Percentiles rank a stretch among this genome's conserved stretches.
These are phyloP conservation scores for Aureobasidium sp. DNA, from an alignment of 2,329 filamentous ascomycete genomes.

Conservation along the genomic window DNA sequence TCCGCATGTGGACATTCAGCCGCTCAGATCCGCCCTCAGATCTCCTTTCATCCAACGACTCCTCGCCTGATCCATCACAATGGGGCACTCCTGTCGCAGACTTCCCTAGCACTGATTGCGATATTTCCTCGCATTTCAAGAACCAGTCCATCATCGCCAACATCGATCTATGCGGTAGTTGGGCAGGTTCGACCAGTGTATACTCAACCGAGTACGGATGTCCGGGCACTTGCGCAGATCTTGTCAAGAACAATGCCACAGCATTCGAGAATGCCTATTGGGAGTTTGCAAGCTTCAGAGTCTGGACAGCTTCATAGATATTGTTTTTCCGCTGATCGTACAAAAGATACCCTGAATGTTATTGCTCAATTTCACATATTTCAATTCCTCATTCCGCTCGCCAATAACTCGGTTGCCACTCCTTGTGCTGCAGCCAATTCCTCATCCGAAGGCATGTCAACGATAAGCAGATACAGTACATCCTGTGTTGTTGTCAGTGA, in stretches of 20 bases:
- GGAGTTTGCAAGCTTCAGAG: slow-evolving; percentile 36
- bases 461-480: slow-evolving; percentile 46
- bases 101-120: slow-evolving; percentile 52
- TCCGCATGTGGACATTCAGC: slow-evolving; percentile 41
- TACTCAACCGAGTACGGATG: slow-evolving; percentile 34
- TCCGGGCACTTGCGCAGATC: slow-evolving; percentile 50
- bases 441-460: slow-evolving; percentile 42
- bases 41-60: background rate
- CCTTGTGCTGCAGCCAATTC: slow-evolving; percentile 31
- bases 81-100: slow-evolving; percentile 47
- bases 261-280: slow-evolving; percentile 56
- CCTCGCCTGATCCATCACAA: slow-evolving; percentile 2
- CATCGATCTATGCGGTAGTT: slow-evolving; percentile 35
- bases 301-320: slow-evolving; percentile 9
- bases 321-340: background rate
- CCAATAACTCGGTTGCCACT: background rate
- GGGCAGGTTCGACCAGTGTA: slow-evolving; percentile 27
- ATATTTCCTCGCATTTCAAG: slow-evolving; percentile 31
- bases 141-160: slow-evolving; percentile 35
- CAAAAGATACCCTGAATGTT: background rate
- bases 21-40: slow-evolving; percentile 39
- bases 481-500: slow-evolving; percentile 27
- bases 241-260: slow-evolving; percentile 50
- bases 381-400: background rate
- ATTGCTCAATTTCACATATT: background rate